A percentile compares a stretch with the other conserved stretches of the same genome.
Evolutionary conservation across 164 flowering plant genomes (phyloP).

Genomic region (Taxillus chinensis): DNA sequence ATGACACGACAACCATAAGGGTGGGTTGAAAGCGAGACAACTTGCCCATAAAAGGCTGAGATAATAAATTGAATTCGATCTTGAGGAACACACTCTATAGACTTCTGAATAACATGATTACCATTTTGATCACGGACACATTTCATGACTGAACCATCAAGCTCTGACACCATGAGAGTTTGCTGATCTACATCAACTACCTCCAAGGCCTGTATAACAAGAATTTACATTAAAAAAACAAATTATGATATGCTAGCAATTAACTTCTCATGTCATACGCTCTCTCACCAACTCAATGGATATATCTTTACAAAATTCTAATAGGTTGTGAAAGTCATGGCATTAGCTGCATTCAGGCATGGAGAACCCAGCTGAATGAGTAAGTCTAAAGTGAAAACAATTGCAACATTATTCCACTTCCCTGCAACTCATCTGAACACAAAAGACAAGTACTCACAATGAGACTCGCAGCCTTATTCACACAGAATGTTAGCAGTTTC

Average conservation of each 20-base stretch:
- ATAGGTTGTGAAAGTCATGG: too few relatives aligned
- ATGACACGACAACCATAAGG: conserved; percentile 96
- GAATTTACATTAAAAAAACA: background rate
- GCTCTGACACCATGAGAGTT: conserved; percentile 67
- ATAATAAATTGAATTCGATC: conserved; percentile 72
- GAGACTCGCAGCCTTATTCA: too few relatives aligned
- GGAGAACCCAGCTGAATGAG: background rate
- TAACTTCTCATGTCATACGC: too few relatives aligned
- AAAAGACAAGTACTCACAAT: too few relatives aligned
- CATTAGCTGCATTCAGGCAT: background rate
- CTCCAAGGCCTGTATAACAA: conserved; percentile 65
- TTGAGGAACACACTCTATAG: conserved; percentile 86
- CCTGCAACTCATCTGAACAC: background rate
- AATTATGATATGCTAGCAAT: too few relatives aligned
- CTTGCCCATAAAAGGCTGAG: conserved; percentile 75
- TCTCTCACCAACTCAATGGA: too few relatives aligned
- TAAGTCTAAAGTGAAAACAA: background rate
- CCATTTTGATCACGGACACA: conserved; percentile 98
- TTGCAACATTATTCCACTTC: background rate
- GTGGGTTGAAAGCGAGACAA: conserved; percentile 70
- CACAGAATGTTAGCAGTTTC: too few relatives aligned
- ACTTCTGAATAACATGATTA: conserved; percentile 93
- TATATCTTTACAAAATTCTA: background rate
- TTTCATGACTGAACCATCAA: conserved; percentile 78
- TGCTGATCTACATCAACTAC: conserved; percentile 77